Conservation (phyloP, 257 asterid genomes). For the Nicotiana knightiana region DNA sequence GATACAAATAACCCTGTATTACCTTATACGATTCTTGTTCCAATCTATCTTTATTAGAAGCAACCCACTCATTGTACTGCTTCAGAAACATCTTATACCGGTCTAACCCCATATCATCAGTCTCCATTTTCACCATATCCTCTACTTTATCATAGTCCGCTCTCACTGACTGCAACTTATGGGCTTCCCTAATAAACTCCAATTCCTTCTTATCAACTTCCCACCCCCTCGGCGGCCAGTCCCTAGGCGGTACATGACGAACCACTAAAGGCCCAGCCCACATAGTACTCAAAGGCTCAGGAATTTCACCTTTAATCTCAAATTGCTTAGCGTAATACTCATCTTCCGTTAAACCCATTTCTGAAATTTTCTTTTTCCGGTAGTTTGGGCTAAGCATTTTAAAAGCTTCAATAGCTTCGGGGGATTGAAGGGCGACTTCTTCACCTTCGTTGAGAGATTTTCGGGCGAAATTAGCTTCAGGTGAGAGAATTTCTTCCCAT, state of each 20-base stretch:
- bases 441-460: conserved; percentile 89
- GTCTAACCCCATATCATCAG: conserved; percentile 52
- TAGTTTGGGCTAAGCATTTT: conserved; percentile 69
- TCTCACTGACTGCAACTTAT: conserved; percentile 42
- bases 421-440: conserved; percentile 81
- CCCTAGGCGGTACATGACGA: conserved; percentile 76
- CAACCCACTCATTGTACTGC: conserved; percentile 87
- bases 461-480: conserved; percentile 82
- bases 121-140: conserved; percentile 38
- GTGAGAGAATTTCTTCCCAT: conserved; percentile 94
- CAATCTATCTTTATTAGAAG: conserved; percentile 61
- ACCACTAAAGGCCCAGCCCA: conserved; percentile 87
- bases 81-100: conserved; percentile 83
- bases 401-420: conserved; percentile 85
- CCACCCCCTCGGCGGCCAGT: conserved; percentile 99
- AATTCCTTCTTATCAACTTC: conserved; percentile 68
- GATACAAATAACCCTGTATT: neutral
- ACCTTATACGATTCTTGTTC: conserved; percentile 91
- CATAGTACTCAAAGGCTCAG: conserved; percentile 55
- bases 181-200: conserved; percentile 87
- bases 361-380: conserved; percentile 47
- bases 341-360: conserved; percentile 85
- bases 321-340: conserved; percentile 86
- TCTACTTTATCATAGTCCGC: conserved; percentile 62
- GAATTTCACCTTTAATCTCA: conserved; percentile 80